phyloP scores from a whole-genome alignment of 2,329 filamentous ascomycete species.

The Endoconidiophora laricicola region DNA sequence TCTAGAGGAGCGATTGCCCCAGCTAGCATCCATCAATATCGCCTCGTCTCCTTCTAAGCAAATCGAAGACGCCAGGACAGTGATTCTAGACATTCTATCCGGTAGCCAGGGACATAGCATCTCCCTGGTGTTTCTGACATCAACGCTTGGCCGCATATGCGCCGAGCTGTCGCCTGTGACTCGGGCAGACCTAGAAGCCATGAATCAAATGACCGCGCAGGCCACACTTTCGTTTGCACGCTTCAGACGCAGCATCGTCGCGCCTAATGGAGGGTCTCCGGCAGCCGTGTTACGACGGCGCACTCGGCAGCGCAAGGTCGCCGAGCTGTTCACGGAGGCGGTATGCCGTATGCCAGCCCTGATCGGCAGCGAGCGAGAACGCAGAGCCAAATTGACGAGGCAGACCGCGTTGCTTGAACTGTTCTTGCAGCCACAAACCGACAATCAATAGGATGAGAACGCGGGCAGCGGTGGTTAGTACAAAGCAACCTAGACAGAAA shows the following conservation, averaged over 20 bases:
- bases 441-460: too few species aligned
- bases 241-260: conserved; percentile 23
- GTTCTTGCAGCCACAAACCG: conserved; percentile 29
- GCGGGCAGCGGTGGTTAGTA: too few species aligned
- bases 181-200: conserved; percentile 10
- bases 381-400: conserved; percentile 42
- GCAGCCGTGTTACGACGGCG: conserved; percentile 31
- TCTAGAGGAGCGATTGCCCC: conserved; percentile 36
- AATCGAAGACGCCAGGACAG: conserved; percentile 29
- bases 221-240: conserved; percentile 27
- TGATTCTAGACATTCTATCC: conserved; percentile 57
- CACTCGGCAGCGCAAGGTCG: conserved; percentile 43
- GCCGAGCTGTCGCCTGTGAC: conserved; percentile 27
- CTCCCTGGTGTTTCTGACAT: conserved; percentile 71
- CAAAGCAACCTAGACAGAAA: too few species aligned
- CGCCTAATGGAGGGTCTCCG: conserved; percentile 7
- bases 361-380: conserved; percentile 33
- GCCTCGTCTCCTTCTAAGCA: conserved; percentile 13
- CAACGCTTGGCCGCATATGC: conserved; percentile 46
- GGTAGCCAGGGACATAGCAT: conserved; percentile 66
- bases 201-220: conserved; percentile 12
- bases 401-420: conserved; percentile 52
- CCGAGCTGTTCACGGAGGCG: conserved; percentile 45
- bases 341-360: conserved; percentile 36
- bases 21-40: conserved; percentile 20